A percentile compares a stretch with the other conserved stretches of the same genome.
Evolutionary conservation across 768 basidiomycete species (phyloP).

Genomic region (Naganishia friedmannii): DNA sequence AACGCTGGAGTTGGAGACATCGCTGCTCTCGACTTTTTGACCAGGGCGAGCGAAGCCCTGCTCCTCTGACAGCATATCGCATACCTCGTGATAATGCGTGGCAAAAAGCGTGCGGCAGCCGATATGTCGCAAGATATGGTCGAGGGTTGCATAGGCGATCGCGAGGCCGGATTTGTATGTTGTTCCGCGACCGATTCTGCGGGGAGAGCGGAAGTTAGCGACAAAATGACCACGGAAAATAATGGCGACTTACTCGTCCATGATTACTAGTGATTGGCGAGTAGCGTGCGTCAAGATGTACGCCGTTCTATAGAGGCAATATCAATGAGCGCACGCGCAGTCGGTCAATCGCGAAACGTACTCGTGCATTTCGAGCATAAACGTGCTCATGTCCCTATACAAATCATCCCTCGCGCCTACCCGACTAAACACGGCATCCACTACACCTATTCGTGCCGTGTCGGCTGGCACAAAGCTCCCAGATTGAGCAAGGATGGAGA

Average conservation of each 20-base stretch:
- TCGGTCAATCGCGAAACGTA: constrained; percentile 32
- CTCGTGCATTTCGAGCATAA: constrained; percentile 64
- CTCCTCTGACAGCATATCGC: constrained; percentile 66
- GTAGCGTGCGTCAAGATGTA: constrained; percentile 85
- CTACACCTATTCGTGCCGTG: constrained; percentile 71
- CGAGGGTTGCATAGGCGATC: constrained; percentile 84
- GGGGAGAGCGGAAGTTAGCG: not conserved
- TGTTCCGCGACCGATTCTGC: constrained; percentile 82
- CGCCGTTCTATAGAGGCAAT: constrained; percentile 63
- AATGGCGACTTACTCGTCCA: constrained; percentile 68
- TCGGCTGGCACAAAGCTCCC: constrained; percentile 93
- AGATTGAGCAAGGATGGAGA: constrained; percentile 82
- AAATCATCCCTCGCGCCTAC: constrained; percentile 93
- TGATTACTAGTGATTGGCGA: constrained; percentile 83
- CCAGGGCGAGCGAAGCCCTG: constrained; percentile 51
- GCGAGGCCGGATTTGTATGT: constrained; percentile 87
- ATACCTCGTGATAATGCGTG: constrained; percentile 96
- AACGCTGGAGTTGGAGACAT: too few species aligned
- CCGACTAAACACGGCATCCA: constrained; percentile 89
- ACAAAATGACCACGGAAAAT: not conserved
- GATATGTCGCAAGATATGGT: constrained; percentile 67
- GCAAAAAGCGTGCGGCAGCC: constrained; percentile 91
- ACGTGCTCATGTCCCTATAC: constrained; percentile 88
- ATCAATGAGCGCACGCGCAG: not conserved
- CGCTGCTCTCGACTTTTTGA: constrained; percentile 35